These are phyloP conservation scores for Cladosporium austrohemisphaericum DNA, from an alignment of 2,329 filamentous ascomycete genomes.

Conservation along the genomic window DNA sequence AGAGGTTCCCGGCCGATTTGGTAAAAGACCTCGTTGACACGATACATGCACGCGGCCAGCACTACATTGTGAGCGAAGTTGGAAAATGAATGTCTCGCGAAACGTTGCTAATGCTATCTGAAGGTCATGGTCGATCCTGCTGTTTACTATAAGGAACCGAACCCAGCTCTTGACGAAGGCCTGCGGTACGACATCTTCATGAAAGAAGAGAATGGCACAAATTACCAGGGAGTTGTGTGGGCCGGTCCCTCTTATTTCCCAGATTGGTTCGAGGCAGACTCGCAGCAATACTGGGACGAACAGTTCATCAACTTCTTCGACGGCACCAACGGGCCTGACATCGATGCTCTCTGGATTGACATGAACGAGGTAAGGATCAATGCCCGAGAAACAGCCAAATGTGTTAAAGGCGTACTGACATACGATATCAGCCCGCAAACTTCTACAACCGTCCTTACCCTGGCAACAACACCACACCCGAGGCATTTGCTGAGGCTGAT, in stretches of 20 bases:
- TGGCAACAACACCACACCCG: conserved; percentile 17
- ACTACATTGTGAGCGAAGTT: no score
- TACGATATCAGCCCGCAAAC: conserved; percentile 10
- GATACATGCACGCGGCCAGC: conserved; percentile 38
- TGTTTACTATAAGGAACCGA: conserved; percentile 14
- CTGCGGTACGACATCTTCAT: conserved; percentile 17
- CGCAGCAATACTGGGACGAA: conserved; percentile 16
- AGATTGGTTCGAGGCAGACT: conserved; percentile 15
- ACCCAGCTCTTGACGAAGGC: conserved; percentile 15
- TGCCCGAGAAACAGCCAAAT: no score
- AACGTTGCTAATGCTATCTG: no score
- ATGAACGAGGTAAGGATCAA: conserved; percentile 17
- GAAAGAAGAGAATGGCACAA: conserved; percentile 9
- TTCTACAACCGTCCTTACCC: conserved; percentile 18
- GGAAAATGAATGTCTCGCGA: no score
- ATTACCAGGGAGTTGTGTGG: conserved; percentile 17
- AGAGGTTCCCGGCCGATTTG: conserved; percentile 56
- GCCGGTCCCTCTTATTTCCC: conserved; percentile 16
- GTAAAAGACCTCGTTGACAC: conserved; percentile 63
- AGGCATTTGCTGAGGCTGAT: conserved; percentile 14
- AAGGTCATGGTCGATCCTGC: conserved; percentile 19
- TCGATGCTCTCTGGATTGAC: conserved; percentile 17
- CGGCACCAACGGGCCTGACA: conserved; percentile 15
- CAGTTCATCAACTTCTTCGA: conserved; percentile 16
- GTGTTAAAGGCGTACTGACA: background rate